Base-by-base conservation (phyloP, 805 yeast genomes). In the Phaffomyces opuntiae region DNA sequence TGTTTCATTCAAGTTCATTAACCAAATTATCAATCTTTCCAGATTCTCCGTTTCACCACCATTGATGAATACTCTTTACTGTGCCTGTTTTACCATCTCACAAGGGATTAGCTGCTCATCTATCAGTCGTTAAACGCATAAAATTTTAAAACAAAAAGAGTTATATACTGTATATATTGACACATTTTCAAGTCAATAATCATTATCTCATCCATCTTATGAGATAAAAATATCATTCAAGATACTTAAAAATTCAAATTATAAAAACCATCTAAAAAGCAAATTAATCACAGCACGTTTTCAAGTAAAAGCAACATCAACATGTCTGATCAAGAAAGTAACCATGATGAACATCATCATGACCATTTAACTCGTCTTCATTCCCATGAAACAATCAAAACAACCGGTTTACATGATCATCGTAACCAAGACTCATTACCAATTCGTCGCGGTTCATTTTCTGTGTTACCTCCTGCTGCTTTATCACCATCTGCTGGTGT, bases 371-470 rank as follows among this genome's bases (percentile, higher is more conserved):
- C 56, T 7, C 47, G 50, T 6, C 53, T 49, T 8, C 56, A 55
- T 14, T 64, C 69, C 0, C 53, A 63, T 47, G 61, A 54, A 16
- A 67, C 73, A 13, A 61, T 68, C 62, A 65, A 61, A 42, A 68
- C 72, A 2, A 70, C 66, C 31, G 72, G 63, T 43, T 57, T 74
- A 33, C 63, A 72, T 49, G 79, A 74, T 54, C 79, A 74, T 53
- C 68, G 79, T 48, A 65, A 68, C 53, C 77, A 74, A 51, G 67
- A 69, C 48, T 59, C 71, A 25, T 46, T 67, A 21, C 70, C 72
- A 3, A 56, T 65, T 13, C 64, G 70, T 47, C 55, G 50, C 17
- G 59, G 57, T 12, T 52, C 56, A 32, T 50, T 42, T n/a, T 52
- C 50, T 24, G 51, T 46, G 19, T 44, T 53, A 4, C 56, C 63